Conservation (phyloP, 2,329 filamentous ascomycete species). For the Samsoniella hepiali region DNA sequence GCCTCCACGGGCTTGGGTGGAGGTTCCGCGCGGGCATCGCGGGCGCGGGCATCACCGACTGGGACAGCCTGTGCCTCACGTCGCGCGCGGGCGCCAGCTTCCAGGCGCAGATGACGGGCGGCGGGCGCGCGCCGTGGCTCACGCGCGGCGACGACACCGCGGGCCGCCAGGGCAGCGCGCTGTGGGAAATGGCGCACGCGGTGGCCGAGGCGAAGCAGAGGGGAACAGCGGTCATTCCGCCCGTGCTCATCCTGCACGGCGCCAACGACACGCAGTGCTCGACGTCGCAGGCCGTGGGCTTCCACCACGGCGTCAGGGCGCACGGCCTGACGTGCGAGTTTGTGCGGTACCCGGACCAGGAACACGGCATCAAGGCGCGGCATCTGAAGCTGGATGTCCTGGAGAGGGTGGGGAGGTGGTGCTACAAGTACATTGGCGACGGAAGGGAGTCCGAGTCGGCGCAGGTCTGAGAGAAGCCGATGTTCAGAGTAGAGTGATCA, state of each 20-base stretch:
- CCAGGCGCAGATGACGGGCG: slow-evolving; percentile 31
- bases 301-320: slow-evolving; percentile 29
- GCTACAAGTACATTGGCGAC: not conserved
- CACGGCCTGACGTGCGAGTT: slow-evolving; percentile 31
- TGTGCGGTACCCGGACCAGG: slow-evolving; percentile 34
- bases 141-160: not conserved
- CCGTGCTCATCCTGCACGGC: slow-evolving; percentile 28
- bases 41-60: slow-evolving; percentile 36
- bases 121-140: slow-evolving; percentile 24
- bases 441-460: too few species aligned
- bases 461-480: too few species aligned
- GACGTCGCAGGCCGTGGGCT: slow-evolving; percentile 32
- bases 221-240: slow-evolving; percentile 17
- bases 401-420: slow-evolving; percentile 17
- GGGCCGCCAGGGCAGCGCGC: not conserved
- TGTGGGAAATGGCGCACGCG: slow-evolving; percentile 15
- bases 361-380: slow-evolving; percentile 30
- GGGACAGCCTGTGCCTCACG: slow-evolving; percentile 34
- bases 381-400: slow-evolving; percentile 28
- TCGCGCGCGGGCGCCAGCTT: slow-evolving; percentile 23
- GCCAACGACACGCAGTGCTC: slow-evolving; percentile 33
- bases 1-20: slow-evolving; percentile 32
- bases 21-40: slow-evolving; percentile 35
- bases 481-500: too few species aligned
- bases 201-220: slow-evolving; percentile 4